Percentiles rank a stretch among this genome's conserved stretches.
phyloP scores from a whole-genome alignment of 441 rosid genomes.

The Sinapis alba region DNA sequence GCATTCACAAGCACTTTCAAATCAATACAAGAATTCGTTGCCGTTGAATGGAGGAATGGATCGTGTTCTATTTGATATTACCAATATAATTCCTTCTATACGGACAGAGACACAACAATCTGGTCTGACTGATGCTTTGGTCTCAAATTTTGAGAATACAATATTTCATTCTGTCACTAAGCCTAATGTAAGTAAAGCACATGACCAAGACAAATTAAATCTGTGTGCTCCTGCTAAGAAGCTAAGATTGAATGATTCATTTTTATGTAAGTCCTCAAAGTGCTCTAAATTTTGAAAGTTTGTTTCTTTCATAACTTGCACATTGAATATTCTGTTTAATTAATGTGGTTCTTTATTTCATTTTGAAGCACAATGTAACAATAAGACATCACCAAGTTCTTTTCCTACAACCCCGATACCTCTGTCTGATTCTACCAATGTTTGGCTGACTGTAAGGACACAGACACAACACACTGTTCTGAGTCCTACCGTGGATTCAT shows the following conservation, averaged over 20 bases:
- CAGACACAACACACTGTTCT: too few relatives aligned
- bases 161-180: not conserved
- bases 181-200: not conserved
- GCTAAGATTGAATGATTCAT: not conserved
- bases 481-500: too few relatives aligned
- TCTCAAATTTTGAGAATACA: not conserved
- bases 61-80: not conserved
- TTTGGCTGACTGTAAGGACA: too few relatives aligned
- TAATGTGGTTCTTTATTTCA: too few relatives aligned
- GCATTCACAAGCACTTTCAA: not conserved
- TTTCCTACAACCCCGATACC: not conserved
- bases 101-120: too few relatives aligned
- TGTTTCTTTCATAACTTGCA: not conserved
- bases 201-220: not conserved
- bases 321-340: too few relatives aligned
- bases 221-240: not conserved
- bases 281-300: too few relatives aligned
- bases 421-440: too few relatives aligned
- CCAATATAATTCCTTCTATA: too few relatives aligned
- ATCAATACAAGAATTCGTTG: not conserved
- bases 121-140: not conserved
- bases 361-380: too few relatives aligned
- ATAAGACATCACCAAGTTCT: not conserved
- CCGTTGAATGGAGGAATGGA: not conserved
- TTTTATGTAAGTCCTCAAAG: not conserved